Conservation (phyloP, 805 yeast genomes). For the Candida ovalis region DNA sequence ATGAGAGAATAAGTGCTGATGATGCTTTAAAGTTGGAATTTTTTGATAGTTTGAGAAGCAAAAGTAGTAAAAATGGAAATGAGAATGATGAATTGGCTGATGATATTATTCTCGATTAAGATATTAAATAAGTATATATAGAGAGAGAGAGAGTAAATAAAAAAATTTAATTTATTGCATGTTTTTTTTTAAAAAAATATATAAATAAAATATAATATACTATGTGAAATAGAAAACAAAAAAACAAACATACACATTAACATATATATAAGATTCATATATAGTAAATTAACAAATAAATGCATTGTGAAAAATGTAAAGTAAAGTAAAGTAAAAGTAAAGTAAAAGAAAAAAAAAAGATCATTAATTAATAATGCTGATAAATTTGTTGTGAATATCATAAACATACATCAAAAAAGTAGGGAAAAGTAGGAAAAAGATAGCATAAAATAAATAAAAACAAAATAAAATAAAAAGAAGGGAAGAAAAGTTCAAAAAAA, state of each 20-base stretch:
- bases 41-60: slow-evolving; percentile 40
- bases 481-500: not conserved
- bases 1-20: slow-evolving; percentile 52
- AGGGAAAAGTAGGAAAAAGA: no score
- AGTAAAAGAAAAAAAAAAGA: not conserved
- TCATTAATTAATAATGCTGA: not conserved
- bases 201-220: not conserved
- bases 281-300: not conserved
- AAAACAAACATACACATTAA: no score
- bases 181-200: not conserved
- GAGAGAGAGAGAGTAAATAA: not conserved
- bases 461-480: not conserved
- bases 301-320: not conserved
- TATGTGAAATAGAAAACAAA: no score
- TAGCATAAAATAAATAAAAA: not conserved
- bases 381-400: not conserved
- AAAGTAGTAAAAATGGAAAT: slow-evolving; percentile 1
- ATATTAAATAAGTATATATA: no score
- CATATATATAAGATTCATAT: no score
- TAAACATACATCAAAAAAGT: not conserved
- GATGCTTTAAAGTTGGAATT: slow-evolving; percentile 56
- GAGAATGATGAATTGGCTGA: slow-evolving; percentile 16
- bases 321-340: not conserved
- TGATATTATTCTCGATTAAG: slow-evolving; percentile 23
- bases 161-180: no score